A percentile compares a stretch with the other conserved stretches of the same genome.
These are phyloP conservation scores for Coemansia sp. DNA, from an alignment of 192 early-diverging fungal species.

Conservation along the genomic window DNA sequence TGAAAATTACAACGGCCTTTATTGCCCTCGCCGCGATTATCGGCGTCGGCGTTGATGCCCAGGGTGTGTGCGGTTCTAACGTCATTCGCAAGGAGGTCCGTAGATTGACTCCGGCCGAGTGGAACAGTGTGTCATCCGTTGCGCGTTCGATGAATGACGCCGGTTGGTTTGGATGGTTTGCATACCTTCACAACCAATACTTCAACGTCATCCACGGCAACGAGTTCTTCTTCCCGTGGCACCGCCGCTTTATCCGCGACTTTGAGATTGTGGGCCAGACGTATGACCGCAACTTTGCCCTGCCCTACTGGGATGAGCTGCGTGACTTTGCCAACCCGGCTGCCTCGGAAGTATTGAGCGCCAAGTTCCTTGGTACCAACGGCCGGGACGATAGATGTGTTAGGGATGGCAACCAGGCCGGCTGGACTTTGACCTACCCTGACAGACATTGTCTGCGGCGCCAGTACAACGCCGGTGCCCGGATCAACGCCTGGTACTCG, in stretches of 20 bases:
- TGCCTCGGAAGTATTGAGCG: conserved; percentile 35
- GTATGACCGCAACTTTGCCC: conserved; percentile 33
- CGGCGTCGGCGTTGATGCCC: conserved; percentile 31
- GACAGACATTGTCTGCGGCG: conserved; percentile 49
- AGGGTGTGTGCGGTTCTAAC: conserved; percentile 26
- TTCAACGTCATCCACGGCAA: conserved; percentile 46
- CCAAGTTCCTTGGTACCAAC: conserved; percentile 43
- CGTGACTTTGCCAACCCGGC: conserved; percentile 55
- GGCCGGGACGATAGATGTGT: conserved; percentile 47
- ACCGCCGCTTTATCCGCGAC: conserved; percentile 50
- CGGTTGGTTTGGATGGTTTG: conserved; percentile 49
- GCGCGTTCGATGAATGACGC: conserved; percentile 28
- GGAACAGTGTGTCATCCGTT: conserved; percentile 20
- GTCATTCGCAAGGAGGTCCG: conserved; percentile 54
- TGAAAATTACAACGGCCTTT: conserved; percentile 51
- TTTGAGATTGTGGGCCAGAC: conserved; percentile 54
- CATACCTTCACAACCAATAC: conserved; percentile 42
- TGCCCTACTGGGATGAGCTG: conserved; percentile 59
- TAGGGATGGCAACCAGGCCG: conserved; percentile 23
- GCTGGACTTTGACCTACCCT: conserved; percentile 32
- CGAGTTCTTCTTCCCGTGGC: conserved; percentile 56
- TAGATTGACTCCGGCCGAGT: conserved; percentile 41
- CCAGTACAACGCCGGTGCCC: conserved; percentile 50
- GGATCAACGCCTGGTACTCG: conserved; percentile 46
- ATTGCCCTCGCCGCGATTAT: conserved; percentile 40